Conservation (phyloP, 345 rosid genomes). For the Populus davidiana region DNA sequence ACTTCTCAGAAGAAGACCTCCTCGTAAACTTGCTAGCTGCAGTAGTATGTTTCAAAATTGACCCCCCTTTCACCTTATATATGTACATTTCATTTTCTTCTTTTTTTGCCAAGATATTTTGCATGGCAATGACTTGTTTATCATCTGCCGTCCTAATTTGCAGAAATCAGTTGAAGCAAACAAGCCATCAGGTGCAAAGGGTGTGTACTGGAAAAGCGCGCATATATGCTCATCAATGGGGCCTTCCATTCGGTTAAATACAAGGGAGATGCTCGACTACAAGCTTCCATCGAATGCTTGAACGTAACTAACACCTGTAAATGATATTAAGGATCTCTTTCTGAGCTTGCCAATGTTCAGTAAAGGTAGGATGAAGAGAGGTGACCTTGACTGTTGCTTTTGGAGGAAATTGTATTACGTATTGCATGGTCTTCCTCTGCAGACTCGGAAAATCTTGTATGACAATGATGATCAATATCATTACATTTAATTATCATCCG, state of each 20-base stretch:
- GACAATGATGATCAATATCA: slow-evolving; percentile 1
- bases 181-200: slow-evolving; percentile 97
- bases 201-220: slow-evolving; percentile 95
- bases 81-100: neutral
- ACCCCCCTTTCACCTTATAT: neutral
- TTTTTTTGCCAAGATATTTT: neutral
- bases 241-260: slow-evolving; percentile 79
- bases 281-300: slow-evolving; percentile 47
- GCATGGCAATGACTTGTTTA: neutral
- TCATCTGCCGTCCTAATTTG: neutral
- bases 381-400: neutral
- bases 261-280: slow-evolving; percentile 86
- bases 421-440: slow-evolving; percentile 10
- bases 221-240: slow-evolving; percentile 96
- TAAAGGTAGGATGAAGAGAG: slow-evolving; percentile 4
- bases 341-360: slow-evolving; percentile 8
- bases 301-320: slow-evolving; percentile 29
- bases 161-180: slow-evolving; percentile 95
- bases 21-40: slow-evolving; percentile 74
- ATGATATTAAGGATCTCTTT: slow-evolving; percentile 21
- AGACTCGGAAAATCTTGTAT: slow-evolving; percentile 2
- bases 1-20: slow-evolving; percentile 78
- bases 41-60: slow-evolving; percentile 43
- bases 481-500: neutral
- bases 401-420: slow-evolving; percentile 6